A percentile compares a stretch with the other conserved stretches of the same genome.
phyloP scores from a whole-genome alignment of 2,329 filamentous ascomycete species.

The Colletotrichum brevisporum region DNA sequence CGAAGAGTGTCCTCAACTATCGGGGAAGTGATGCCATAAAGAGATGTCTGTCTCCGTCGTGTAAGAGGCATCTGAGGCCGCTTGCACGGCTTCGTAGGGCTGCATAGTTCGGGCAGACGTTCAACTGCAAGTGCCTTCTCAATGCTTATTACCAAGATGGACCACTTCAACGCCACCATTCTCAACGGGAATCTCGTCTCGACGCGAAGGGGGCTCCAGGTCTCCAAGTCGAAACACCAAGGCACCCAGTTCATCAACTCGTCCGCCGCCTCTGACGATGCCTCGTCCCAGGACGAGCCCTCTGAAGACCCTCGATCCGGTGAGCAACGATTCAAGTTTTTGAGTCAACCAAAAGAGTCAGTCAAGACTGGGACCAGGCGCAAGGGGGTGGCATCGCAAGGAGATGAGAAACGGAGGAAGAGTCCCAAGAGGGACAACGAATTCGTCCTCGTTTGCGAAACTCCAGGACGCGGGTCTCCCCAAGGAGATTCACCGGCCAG shows the following conservation, averaged over 20 bases:
- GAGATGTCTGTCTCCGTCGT: constrained; percentile 17
- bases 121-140: background rate
- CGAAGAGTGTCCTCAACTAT: background rate
- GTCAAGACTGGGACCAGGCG: no score
- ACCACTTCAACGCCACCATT: constrained; percentile 56
- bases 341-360: constrained; percentile 41
- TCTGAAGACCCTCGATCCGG: constrained; percentile 26
- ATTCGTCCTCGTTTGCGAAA: no score
- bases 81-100: no score
- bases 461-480: no score
- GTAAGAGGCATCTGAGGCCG: background rate
- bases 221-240: constrained; percentile 56
- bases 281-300: constrained; percentile 2
- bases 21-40: constrained; percentile 26
- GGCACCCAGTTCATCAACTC: constrained; percentile 57
- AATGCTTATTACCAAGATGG: constrained; percentile 46
- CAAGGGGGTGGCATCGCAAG: no score
- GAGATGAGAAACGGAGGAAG: no score
- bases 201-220: constrained; percentile 55
- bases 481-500: no score
- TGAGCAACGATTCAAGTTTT: constrained; percentile 47
- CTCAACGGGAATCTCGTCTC: constrained; percentile 54
- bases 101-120: background rate
- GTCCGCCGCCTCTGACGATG: constrained; percentile 37
- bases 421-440: no score